Base-by-base conservation (phyloP, 306 rosid species). In the Alnus rubra region DNA sequence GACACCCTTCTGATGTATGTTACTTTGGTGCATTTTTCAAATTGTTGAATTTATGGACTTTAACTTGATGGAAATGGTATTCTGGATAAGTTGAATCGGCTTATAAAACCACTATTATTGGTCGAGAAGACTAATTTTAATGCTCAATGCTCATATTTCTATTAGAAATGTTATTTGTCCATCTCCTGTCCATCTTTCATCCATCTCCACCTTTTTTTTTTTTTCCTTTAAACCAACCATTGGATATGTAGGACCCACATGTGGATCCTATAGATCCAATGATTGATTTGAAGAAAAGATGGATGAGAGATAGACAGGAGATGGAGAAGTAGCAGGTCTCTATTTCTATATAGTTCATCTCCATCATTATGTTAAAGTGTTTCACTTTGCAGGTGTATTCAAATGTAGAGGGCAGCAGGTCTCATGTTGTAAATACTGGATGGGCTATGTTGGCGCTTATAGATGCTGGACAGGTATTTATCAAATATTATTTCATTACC, bases 381-480 rank as follows among this genome's bases (percentile, higher is more conserved):
- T 71, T 77, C 71, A 70, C 28, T 70, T 18, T 64, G 76, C 84
- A 93, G 98, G 92, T 86, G 65, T 93, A 93, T 83, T 74, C 98
- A 75, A 88, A 88, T 85, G 78, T 93, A 53, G 88, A 93, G 74
- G 76, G 84, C 33, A 74, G 87, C 81, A 85, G 84, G 78, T 68
- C 95, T 42, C 98, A 93, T 87, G 86, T 82, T 33, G 98, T 93
- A 45, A 90, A 87, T 69, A 93, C 97, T 9, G 95, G 86, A 69
- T 93, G 97, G 97, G 97, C 98, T 54, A 68, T 91, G 89, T 69
- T 86, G 81, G 85, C 93, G 77, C 97, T 93, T 54, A 86, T 93
- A 50, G 93, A 76, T 76, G 98, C 93, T 59, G 92, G 86, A 55
- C 98, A 91, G 95, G 98, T 91, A 87, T 59, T 16, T 45, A 81